These are phyloP conservation scores for Xylaria sp. DNA, from an alignment of 2,329 filamentous ascomycete genomes.

Conservation along the genomic window DNA sequence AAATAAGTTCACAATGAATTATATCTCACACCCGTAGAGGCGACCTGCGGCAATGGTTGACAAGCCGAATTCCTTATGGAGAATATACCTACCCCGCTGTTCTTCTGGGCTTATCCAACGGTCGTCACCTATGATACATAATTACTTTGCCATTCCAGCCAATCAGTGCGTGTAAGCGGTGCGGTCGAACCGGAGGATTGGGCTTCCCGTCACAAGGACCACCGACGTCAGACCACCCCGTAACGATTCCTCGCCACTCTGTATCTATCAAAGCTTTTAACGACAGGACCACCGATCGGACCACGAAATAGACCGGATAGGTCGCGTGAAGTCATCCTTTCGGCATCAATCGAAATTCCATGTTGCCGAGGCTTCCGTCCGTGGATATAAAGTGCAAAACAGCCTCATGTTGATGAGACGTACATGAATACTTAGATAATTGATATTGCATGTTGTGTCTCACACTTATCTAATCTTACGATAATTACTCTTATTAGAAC, in stretches of 20 bases:
- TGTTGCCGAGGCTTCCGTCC: conserved; percentile 2
- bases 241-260: conserved; percentile 11
- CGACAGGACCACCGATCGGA: neutral
- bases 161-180: conserved; percentile 14
- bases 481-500: too few species aligned
- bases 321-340: conserved; percentile 5
- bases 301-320: neutral
- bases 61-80: neutral
- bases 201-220: neutral
- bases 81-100: conserved; percentile 11
- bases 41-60: neutral
- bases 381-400: conserved; percentile 9
- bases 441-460: neutral
- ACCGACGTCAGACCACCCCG: conserved; percentile 14
- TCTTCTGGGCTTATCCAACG: conserved; percentile 4
- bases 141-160: neutral
- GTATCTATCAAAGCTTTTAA: neutral
- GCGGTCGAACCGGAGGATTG: neutral
- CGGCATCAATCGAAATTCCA: conserved; percentile 3
- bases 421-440: conserved; percentile 1
- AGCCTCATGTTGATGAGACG: neutral
- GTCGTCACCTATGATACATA: neutral
- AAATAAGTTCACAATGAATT: conserved; percentile 23
- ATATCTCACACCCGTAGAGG: neutral
- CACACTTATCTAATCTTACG: neutral